Base-by-base conservation (phyloP, 805 yeast species). In the Lachancea dasiensis region DNA sequence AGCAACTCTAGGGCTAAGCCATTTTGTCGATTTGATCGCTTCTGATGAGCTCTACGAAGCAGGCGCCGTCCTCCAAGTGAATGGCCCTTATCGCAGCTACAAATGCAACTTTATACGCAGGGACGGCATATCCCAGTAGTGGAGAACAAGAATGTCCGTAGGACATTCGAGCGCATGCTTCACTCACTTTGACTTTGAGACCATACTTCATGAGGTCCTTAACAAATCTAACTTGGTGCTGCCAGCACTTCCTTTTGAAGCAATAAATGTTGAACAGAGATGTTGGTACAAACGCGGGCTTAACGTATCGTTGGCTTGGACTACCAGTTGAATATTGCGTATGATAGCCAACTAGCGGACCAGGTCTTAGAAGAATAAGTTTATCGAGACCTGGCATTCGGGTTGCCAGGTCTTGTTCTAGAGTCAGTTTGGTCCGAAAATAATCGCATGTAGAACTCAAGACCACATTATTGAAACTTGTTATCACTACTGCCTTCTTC, bases 281-380 rank as follows among this genome's bases (percentile, higher is more conserved):
- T 5, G 15, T 11, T 3, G 33, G 34, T 4, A 29, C n/a, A 19
- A 30, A 30, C 21, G 21, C 14, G 4, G 28, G 27, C 16, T 24
- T 36, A 9, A 15, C 10, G 3, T 23, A 13, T 15, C 31, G 20
- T 4, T 14, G 3, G 14, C 10, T 3, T 4, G 37, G 17, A 6
- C 14, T 17, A 9, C 18, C 26, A 5, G 17, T 8, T 7, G 27
- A 20, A 4, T 15, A 10, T 3, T 7, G 30, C 3, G 39, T 19
- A 40, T 46, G 54, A 10, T 27, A 38, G 4, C 65, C 66, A 15
- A 51, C 37, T 4, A 54, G 21, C 17, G 60, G 57, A n/a, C 60
- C 60, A 8, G 60, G 60, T 39, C 55, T 43, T 13, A 55, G 25
- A 3, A 55, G 38, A 4, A 44, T 21, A 10, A 51, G 26, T 14